phyloP scores from a whole-genome alignment of 1,284 basidiomycete genomes.

The Crucibulum cyathiforme region DNA sequence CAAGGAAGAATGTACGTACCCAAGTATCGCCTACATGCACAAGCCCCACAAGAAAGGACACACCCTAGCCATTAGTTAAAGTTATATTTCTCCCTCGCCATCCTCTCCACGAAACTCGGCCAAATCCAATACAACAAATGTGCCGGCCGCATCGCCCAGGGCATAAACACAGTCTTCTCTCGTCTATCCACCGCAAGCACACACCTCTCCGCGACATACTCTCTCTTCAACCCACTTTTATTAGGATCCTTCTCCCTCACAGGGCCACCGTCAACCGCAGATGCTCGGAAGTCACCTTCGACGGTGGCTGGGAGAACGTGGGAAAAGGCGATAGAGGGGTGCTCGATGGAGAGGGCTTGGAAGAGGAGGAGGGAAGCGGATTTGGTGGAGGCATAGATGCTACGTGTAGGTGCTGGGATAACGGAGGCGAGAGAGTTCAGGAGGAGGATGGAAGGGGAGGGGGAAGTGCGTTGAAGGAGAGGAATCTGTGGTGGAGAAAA shows the following conservation, averaged over 20 bases:
- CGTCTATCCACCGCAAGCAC: conserved; percentile 62
- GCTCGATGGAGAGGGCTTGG: conserved; percentile 81
- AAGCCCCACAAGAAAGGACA: too few relatives aligned
- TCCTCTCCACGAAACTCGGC: conserved; percentile 61
- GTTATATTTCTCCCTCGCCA: conserved; percentile 64
- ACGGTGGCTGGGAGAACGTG: conserved; percentile 66
- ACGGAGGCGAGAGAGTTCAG: conserved; percentile 83
- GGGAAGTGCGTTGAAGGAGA: conserved; percentile 71
- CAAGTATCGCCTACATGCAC: too few relatives aligned
- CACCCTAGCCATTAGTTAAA: background rate
- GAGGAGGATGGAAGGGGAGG: conserved; percentile 77
- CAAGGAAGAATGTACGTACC: too few relatives aligned
- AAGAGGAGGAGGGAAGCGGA: conserved; percentile 81
- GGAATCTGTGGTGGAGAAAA: conserved; percentile 64
- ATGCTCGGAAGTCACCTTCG: conserved; percentile 81
- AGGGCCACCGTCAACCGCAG: conserved; percentile 70
- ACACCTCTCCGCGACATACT: conserved; percentile 60
- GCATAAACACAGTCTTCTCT: conserved; percentile 65
- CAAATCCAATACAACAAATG: conserved; percentile 69
- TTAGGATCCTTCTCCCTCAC: conserved; percentile 61
- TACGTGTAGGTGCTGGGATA: conserved; percentile 85
- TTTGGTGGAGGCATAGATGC: conserved; percentile 88
- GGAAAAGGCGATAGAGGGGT: conserved; percentile 67
- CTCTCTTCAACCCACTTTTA: conserved; percentile 60
- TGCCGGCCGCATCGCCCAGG: conserved; percentile 45